phyloP scores from a whole-genome alignment of 2,329 filamentous ascomycete genomes.

The Dothistroma septosporum region DNA sequence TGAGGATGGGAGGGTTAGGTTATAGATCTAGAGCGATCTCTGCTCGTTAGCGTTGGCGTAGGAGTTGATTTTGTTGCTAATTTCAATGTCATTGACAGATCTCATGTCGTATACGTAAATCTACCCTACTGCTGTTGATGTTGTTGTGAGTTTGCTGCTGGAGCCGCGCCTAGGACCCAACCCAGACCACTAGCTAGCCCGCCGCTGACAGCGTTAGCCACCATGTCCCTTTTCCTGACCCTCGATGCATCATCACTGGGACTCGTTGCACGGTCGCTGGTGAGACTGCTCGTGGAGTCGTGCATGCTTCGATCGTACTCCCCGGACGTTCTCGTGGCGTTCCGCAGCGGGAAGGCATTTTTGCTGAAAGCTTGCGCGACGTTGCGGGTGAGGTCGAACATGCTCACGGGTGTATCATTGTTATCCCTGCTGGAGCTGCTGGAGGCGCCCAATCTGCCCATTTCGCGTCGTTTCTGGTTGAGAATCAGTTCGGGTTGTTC shows the following conservation, averaged over 20 bases:
- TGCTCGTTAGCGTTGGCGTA: constrained; percentile 12
- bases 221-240: constrained; percentile 68
- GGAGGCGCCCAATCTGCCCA: constrained; percentile 29
- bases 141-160: constrained; percentile 21
- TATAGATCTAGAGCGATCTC: constrained; percentile 18
- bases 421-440: constrained; percentile 27
- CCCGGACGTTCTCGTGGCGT: constrained; percentile 11
- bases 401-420: constrained; percentile 50
- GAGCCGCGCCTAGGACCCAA: constrained; percentile 57
- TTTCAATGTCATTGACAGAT: not conserved
- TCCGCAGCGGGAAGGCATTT: constrained; percentile 45
- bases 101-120: not conserved
- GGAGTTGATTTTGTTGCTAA: not conserved
- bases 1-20: constrained; percentile 31
- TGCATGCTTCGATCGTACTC: constrained; percentile 18
- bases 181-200: constrained; percentile 60
- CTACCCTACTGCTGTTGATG: constrained; percentile 6
- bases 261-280: constrained; percentile 16
- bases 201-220: constrained; percentile 61
- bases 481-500: constrained; percentile 33
- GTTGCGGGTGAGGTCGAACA: constrained; percentile 51
- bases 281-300: constrained; percentile 24
- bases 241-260: constrained; percentile 37
- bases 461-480: constrained; percentile 41
- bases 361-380: constrained; percentile 45